Evolutionary conservation across 208 protist genomes (phyloP), one percentile per base, ranked within the genome.

Genomic region (Leishmania amazonensis): DNA sequence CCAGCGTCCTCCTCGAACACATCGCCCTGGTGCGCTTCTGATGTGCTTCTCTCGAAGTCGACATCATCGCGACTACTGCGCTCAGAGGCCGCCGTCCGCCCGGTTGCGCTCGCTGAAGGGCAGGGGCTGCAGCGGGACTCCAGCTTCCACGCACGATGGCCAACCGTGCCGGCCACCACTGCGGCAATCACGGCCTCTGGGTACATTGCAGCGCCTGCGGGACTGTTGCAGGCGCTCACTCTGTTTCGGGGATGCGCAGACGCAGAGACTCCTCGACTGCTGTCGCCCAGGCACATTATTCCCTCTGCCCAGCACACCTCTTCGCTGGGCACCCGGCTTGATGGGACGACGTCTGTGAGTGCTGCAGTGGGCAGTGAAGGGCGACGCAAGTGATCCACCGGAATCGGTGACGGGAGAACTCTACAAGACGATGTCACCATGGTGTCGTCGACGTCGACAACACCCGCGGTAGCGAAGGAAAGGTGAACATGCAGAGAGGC

Each of bases 281-380:
- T 51, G 45, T 35, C 15, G 45, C 24, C 70, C 24, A 19, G 45
- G 9, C 28, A 74, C 70, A 51, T 0, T 0, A 51, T 24, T 0
- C 31, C 17, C 31, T 76, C 51, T 13, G 19, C 51, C 28, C 73
- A 8, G 73, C 31, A 31, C n/a, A 7, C 21, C 78, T 81, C 79
- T 42, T 49, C 57, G 54, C 79, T 81, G 54, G 19, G 54, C 19
- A 47, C 2, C 40, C 76, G n/a, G 54, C 65, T 70, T 28, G 24
- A 15, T n/a, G 75, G 24, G 53, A 80, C n/a, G 17, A 70, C 17
- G 40, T 84, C 75, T 17, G 31, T 35, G 24, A 80, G 49, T 1
- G 81, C 81, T 2, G 24, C 67, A 13, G 3, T 79, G 17, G 75
- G 75, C 75, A 71, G 71, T 8, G 75, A 84, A 13, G 75, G n/a